phyloP scores from a whole-genome alignment of 352 stramenopile species.

The Pythium plurisporium region DNA sequence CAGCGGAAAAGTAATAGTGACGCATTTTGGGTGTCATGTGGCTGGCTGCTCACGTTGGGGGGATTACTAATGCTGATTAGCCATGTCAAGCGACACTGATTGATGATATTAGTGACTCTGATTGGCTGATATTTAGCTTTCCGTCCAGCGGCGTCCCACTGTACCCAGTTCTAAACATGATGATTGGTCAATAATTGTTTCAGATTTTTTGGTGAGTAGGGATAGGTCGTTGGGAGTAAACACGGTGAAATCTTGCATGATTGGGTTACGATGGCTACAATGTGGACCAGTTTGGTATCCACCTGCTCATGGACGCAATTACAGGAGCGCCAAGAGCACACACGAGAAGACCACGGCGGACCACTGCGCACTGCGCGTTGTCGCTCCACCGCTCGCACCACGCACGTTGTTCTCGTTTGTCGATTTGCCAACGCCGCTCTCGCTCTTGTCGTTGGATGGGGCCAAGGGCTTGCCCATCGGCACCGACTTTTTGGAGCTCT shows the following conservation, averaged over 20 bases:
- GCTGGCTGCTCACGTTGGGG: not conserved
- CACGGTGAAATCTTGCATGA: not conserved
- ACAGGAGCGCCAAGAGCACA: not conserved
- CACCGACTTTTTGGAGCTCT: conserved; percentile 16
- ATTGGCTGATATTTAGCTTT: not conserved
- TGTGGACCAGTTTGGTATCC: not conserved
- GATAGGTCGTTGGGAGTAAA: not conserved
- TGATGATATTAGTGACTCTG: too few relatives aligned
- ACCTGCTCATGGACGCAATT: not conserved
- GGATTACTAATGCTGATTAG: not conserved
- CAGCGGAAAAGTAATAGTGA: not conserved
- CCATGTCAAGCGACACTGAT: not conserved
- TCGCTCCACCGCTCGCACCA: not conserved
- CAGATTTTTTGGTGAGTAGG: not conserved
- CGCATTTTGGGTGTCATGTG: not conserved
- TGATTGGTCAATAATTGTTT: conserved; percentile 1
- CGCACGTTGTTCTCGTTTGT: not conserved
- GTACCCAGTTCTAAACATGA: not conserved
- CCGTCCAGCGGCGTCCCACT: not conserved
- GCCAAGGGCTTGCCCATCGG: conserved; percentile 3
- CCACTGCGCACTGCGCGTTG: not conserved
- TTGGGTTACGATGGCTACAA: not conserved
- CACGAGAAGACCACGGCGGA: not conserved
- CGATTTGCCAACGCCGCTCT: not conserved
- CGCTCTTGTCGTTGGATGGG: not conserved